Evolutionary conservation across 129 eudicot genomes (phyloP).

Genomic region (carrot (Daucus carota)): DNA sequence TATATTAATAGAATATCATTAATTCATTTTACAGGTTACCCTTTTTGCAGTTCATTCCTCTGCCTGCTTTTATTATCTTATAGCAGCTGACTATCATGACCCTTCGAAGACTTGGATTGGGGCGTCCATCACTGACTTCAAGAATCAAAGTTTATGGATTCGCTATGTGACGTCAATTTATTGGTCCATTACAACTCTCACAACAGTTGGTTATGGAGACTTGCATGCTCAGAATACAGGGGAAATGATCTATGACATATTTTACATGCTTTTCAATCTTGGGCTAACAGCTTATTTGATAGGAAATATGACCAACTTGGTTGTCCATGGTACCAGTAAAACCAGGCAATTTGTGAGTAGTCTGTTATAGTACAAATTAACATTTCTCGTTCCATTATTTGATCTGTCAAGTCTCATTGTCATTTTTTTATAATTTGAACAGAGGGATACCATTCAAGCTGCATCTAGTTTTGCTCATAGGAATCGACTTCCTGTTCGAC

Average conservation of each 20-base stretch:
- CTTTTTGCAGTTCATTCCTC: conserved; percentile 86
- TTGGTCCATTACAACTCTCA: conserved; percentile 86
- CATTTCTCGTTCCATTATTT: neutral
- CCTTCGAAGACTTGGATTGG: conserved; percentile 77
- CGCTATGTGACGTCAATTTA: conserved; percentile 76
- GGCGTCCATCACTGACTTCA: conserved; percentile 34
- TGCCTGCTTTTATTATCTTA: conserved; percentile 68
- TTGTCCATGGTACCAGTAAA: conserved; percentile 79
- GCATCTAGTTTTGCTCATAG: conserved; percentile 93
- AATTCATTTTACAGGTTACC: conserved; percentile 52
- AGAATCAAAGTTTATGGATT: conserved; percentile 48
- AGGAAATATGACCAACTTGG: conserved; percentile 96
- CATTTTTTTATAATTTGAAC: neutral
- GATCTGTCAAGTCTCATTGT: neutral
- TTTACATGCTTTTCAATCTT: conserved; percentile 90
- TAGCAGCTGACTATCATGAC: conserved; percentile 74
- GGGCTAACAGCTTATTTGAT: conserved; percentile 82
- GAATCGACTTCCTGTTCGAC: conserved; percentile 66
- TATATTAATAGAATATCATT: neutral
- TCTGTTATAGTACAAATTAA: too few relatives aligned
- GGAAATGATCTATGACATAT: conserved; percentile 76
- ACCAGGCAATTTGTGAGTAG: conserved; percentile 75
- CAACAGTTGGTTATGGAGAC: conserved; percentile 95
- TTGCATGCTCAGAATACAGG: conserved; percentile 73
- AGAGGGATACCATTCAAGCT: conserved; percentile 98